Evolutionary conservation across 495 filamentous ascomycete genomes (phyloP).

Genomic region (Haplographium delicatum): DNA sequence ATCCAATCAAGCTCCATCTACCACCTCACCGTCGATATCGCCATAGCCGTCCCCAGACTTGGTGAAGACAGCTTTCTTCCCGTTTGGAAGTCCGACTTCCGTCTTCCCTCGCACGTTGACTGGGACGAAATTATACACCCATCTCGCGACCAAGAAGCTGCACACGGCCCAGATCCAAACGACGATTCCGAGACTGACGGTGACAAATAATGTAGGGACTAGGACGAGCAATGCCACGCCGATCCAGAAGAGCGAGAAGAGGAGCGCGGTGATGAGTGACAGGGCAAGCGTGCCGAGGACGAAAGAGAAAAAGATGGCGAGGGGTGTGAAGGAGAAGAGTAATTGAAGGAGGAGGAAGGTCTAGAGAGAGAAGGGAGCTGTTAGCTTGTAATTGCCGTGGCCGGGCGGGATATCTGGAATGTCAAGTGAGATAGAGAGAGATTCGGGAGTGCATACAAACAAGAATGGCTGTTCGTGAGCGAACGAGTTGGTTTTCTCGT

Average conservation of each 20-base stretch:
- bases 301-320: slow-evolving; percentile 58
- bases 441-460: slow-evolving; percentile 11
- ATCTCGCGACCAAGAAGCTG: slow-evolving; percentile 49
- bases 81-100: slow-evolving; percentile 13
- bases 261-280: slow-evolving; percentile 46
- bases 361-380: slow-evolving; percentile 2
- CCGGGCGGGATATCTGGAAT: neutral
- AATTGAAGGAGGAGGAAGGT: slow-evolving; percentile 23
- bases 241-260: slow-evolving; percentile 58
- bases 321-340: slow-evolving; percentile 19
- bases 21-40: slow-evolving; percentile 13
- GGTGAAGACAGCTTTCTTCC: slow-evolving; percentile 14
- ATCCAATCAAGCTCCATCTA: no score
- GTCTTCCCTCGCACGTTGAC: slow-evolving; percentile 16
- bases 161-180: slow-evolving; percentile 60
- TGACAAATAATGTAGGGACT: slow-evolving; percentile 57
- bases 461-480: slow-evolving; percentile 22
- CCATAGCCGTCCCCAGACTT: slow-evolving; percentile 10
- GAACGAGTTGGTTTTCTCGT: slow-evolving; percentile 11
- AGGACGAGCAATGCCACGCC: slow-evolving; percentile 59
- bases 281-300: slow-evolving; percentile 48
- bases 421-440: neutral
- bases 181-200: slow-evolving; percentile 46
- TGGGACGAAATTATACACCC: slow-evolving; percentile 34
- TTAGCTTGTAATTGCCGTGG: neutral